Percentiles rank a stretch among this genome's conserved stretches.
Conservation (phyloP, 306 rosid genomes). For the Rubus parviflorus region DNA sequence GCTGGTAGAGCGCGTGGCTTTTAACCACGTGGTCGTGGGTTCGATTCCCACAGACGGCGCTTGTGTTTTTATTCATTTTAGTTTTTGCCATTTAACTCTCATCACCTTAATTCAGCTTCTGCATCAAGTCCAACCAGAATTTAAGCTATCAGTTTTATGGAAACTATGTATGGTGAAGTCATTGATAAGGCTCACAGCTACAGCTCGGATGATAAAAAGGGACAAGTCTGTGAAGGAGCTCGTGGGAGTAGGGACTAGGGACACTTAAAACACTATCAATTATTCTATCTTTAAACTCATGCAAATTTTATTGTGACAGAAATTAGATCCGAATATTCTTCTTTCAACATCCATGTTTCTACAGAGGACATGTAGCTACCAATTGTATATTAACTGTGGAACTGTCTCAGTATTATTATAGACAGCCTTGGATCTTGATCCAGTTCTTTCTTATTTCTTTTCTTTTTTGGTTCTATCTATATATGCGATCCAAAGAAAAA, state of each 20-base stretch:
- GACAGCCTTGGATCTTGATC: constrained; percentile 12
- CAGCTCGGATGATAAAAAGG: background rate
- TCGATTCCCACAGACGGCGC: constrained; percentile 40
- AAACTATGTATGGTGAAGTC: background rate
- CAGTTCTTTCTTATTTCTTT: background rate
- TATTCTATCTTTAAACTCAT: background rate
- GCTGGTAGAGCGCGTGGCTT: constrained; percentile 42
- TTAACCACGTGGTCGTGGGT: constrained; percentile 40
- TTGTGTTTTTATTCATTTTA: too few relatives aligned
- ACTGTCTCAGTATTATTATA: background rate
- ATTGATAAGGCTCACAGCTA: background rate
- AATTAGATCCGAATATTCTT: constrained; percentile 7
- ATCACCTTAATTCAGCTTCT: too few relatives aligned
- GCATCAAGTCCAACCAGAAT: background rate
- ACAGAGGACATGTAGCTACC: background rate
- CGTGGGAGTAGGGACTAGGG: constrained; percentile 16
- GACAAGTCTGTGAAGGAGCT: constrained; percentile 13
- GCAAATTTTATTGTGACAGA: background rate
- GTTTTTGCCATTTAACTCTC: too few relatives aligned
- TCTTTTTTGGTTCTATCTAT: constrained; percentile 7
- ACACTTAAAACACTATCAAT: background rate
- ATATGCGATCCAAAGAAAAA: background rate
- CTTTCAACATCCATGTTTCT: background rate
- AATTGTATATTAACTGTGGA: background rate
- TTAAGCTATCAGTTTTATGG: background rate